Evolutionary conservation across 257 asterid species (phyloP), one percentile per base, ranked within the genome.

Genomic region (Cordia subcordata): DNA sequence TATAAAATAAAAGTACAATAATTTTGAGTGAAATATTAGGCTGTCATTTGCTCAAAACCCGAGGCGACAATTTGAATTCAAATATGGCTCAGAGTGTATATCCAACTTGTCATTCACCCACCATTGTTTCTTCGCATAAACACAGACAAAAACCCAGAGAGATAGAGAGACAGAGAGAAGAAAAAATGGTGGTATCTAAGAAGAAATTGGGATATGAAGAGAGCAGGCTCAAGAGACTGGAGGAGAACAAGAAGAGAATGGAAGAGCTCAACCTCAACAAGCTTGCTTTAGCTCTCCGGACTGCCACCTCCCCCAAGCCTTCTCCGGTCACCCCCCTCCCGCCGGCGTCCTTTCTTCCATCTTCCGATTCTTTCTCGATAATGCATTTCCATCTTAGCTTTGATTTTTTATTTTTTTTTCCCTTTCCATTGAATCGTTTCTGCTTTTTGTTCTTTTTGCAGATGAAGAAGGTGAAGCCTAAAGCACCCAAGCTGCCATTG

Each of bases 381-480:
- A 0, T 37, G 23, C 23, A 4, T 13, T n/a, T 8, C 0, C 17
- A 12, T 9, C 15, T 27, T 14, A 49, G 8, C 32, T 3, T n/a
- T 47, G 57, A 44, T 10, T 60, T n/a, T n/a, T n/a, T n/a, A n/a
- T n/a, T n/a, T n/a, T n/a, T n/a, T n/a, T n/a, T n/a, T n/a, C n/a
- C n/a, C n/a, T n/a, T n/a, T n/a, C n/a, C n/a, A n/a, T n/a, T n/a
- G n/a, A n/a, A n/a, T n/a, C 11, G 17, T 50, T 19, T 20, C 4
- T 46, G 8, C 27, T 55, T 47, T 46, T 44, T 16, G 32, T 44
- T 16, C 19, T 53, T 50, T 20, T 60, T 40, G 42, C 65, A 88
- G 94, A 85, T 88, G 96, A 88, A 88, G 83, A 82, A 79, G 62
- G 75, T 73, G 72, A 85, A 76, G 68, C 71, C 83, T 3, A 71